phyloP scores from a whole-genome alignment of 768 basidiomycete species.

The Leucogyrophana mollusca region DNA sequence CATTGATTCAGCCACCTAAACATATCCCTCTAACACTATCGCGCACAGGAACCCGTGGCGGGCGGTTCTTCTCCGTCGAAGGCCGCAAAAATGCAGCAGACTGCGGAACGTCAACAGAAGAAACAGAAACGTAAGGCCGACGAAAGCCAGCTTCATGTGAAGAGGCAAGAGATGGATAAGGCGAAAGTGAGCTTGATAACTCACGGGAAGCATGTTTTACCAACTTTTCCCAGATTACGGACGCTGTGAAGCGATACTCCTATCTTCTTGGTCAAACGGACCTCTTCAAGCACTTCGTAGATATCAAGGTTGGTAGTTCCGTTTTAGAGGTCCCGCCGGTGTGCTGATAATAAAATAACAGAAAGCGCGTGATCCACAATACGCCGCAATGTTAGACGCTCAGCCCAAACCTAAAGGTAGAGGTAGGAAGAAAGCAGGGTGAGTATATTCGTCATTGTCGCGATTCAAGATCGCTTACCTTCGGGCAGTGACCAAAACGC shows the following conservation, averaged over 20 bases:
- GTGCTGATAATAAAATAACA: constrained; percentile 26
- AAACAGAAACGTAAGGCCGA: constrained; percentile 62
- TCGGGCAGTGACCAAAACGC: constrained; percentile 63
- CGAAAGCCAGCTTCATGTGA: constrained; percentile 66
- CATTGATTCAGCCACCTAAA: neutral
- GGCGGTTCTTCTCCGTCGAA: constrained; percentile 29
- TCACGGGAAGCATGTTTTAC: constrained; percentile 4
- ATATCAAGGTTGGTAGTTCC: constrained; percentile 71
- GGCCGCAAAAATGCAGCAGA: constrained; percentile 34
- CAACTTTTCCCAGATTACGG: constrained; percentile 60
- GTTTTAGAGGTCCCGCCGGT: neutral
- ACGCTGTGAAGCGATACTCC: constrained; percentile 94
- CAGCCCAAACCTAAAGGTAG: constrained; percentile 85
- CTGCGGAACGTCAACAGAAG: constrained; percentile 40
- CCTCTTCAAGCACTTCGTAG: constrained; percentile 96
- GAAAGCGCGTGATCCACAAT: constrained; percentile 90
- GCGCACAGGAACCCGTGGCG: constrained; percentile 16
- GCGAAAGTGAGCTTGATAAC: constrained; percentile 57
- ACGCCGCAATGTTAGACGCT: constrained; percentile 84
- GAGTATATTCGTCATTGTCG: constrained; percentile 25
- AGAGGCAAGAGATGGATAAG: constrained; percentile 85
- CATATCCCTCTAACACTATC: constrained; percentile 1
- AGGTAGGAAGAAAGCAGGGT: constrained; percentile 81
- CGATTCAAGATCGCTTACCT: constrained; percentile 7
- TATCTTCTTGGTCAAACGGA: constrained; percentile 99